phyloP scores from a whole-genome alignment of 495 filamentous ascomycete species.

The Penicillium angulare region DNA sequence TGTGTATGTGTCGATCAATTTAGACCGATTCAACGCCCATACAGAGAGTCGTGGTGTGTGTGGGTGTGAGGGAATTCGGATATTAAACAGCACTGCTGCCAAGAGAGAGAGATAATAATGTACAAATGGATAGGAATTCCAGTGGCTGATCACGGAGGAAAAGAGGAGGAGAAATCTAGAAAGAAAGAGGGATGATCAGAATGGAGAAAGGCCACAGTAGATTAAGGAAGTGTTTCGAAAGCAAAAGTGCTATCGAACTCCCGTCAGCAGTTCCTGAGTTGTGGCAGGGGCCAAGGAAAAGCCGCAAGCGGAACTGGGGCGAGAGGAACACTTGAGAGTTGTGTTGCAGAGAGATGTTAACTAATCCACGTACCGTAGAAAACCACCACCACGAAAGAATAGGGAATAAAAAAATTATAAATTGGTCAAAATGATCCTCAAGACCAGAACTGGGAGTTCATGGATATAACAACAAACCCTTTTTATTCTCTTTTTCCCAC shows the following conservation, averaged over 20 bases:
- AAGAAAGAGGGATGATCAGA: background rate
- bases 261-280: background rate
- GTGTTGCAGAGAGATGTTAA: background rate
- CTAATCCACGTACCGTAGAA: background rate
- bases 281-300: background rate
- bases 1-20: constrained; percentile 20
- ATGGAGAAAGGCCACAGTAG: too few species aligned
- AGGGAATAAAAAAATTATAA: constrained; percentile 1
- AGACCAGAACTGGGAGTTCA: background rate
- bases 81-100: constrained; percentile 22
- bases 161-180: background rate
- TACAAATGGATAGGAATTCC: constrained; percentile 16
- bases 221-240: background rate
- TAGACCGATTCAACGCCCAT: constrained; percentile 16
- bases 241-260: background rate
- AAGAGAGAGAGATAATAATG: constrained; percentile 17
- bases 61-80: background rate
- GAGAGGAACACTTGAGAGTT: too few species aligned
- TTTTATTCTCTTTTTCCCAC: background rate
- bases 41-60: constrained; percentile 5
- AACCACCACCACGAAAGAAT: background rate
- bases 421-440: background rate
- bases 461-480: background rate
- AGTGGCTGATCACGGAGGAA: constrained; percentile 7
- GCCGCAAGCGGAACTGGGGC: background rate